Conservation (phyloP, 768 basidiomycete species). For the Cystobasidium tubakii region DNA sequence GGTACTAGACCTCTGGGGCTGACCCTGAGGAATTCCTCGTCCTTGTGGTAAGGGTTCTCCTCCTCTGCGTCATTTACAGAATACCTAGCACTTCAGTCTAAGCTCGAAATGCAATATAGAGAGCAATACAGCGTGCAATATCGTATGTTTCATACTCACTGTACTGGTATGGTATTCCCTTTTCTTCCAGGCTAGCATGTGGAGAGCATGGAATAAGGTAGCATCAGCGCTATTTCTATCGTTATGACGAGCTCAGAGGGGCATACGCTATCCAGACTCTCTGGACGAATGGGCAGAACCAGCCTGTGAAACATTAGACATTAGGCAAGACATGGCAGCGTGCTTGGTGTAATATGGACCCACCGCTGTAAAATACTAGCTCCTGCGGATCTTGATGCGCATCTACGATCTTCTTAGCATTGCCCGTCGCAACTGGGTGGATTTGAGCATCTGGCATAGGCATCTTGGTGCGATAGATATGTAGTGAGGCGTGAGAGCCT, state of each 20-base stretch:
- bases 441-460: slow-evolving; percentile 32
- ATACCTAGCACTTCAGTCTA: too few species aligned
- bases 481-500: too few species aligned
- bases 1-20: slow-evolving; percentile 80
- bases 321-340: too few species aligned
- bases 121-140: too few species aligned
- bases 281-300: slow-evolving; percentile 61
- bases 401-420: slow-evolving; percentile 26
- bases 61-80: background rate
- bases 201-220: background rate
- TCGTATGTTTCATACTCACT: slow-evolving; percentile 57
- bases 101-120: too few species aligned
- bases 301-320: slow-evolving; percentile 14
- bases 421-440: slow-evolving; percentile 24
- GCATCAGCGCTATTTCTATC: background rate
- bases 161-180: slow-evolving; percentile 70
- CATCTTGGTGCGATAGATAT: too few species aligned
- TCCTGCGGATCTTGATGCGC: slow-evolving; percentile 30
- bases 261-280: slow-evolving; percentile 62
- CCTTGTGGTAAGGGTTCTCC: slow-evolving; percentile 45
- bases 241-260: background rate
- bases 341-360: background rate
- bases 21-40: slow-evolving; percentile 67
- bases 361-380: slow-evolving; percentile 33
- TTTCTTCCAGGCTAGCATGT: slow-evolving; percentile 55